phyloP scores from a whole-genome alignment of 495 filamentous ascomycete species.

The Cercophora scortea region DNA sequence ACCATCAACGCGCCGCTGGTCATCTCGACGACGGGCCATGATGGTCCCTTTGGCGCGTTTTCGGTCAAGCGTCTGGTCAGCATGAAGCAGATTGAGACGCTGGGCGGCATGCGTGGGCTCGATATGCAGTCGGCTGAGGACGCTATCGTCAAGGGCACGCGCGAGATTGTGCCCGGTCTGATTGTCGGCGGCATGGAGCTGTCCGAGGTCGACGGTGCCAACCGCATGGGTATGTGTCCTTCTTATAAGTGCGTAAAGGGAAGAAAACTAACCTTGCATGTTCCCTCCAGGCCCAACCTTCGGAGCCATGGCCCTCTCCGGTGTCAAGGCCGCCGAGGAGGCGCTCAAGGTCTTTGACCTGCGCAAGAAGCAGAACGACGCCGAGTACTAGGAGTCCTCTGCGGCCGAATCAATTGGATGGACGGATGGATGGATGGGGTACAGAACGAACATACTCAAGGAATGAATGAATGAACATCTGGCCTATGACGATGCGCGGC shows the following conservation, averaged over 20 bases:
- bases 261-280: background rate
- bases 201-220: constrained; percentile 81
- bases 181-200: constrained; percentile 93
- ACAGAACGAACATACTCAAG: no score
- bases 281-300: constrained; percentile 42
- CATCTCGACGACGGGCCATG: constrained; percentile 83
- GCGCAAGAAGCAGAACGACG: constrained; percentile 53
- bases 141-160: constrained; percentile 81
- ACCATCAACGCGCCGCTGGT: constrained; percentile 85
- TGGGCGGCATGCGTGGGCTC: constrained; percentile 83
- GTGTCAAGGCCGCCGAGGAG: constrained; percentile 86
- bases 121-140: constrained; percentile 89
- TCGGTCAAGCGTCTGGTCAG: constrained; percentile 74
- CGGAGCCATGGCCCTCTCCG: constrained; percentile 74
- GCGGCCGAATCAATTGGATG: no score
- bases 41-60: constrained; percentile 88
- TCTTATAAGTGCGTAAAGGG: background rate
- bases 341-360: constrained; percentile 66
- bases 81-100: constrained; percentile 72
- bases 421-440: no score
- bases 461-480: no score
- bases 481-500: no score
- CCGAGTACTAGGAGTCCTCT: no score
- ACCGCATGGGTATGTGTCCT: constrained; percentile 58
- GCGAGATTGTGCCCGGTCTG: constrained; percentile 77